Base-by-base conservation (phyloP, 352 stramenopile genomes). In the Globisporangium yorkense region DNA sequence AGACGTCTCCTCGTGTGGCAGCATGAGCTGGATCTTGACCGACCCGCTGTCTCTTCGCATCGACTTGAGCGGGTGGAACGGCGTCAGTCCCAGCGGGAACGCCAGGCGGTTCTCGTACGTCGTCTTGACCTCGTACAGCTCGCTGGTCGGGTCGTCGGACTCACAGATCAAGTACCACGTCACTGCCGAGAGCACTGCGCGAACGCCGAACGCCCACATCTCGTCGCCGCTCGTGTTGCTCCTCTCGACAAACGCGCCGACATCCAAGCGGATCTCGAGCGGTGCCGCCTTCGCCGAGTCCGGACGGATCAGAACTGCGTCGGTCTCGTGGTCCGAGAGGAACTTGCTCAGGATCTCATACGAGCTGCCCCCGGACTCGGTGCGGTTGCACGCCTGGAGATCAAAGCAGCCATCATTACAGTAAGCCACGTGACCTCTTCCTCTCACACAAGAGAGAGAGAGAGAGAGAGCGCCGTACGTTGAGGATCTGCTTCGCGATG, bases 81-180 rank as follows among this genome's bases (percentile, higher is more conserved):
- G 71, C 18, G 77, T 87, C 2, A 84, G 64, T 5, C 72, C 75
- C 8, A 89, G 51, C 1, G 73, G 61, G 41, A 89, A 89, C 24
- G 79, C 79, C 18, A 92, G 61, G 5, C 80, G 72, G 47, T 80
- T 92, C 41, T 59, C 51, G 54, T 87, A 92, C 18, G 73, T 84
- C 2, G 78, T 80, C 50, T 84, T 62, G 5, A 90, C 35, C 41
- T 75, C 65, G 57, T 73, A 75, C 31, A 87, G 61, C 54, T 88
- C 80, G 24, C 56, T 65, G 7, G 73, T 88, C 50, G 83, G 83
- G 61, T 92, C 83, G 48, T 74, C 59, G 0, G 76, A 70, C 49
- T 90, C 80, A 47, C 83, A 92, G 31, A 92, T 56, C 10, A 87
- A 65, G 64, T 92, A 90, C 74, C 73, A 80, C 16, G 80, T 92